Conservation (phyloP, 495 filamentous ascomycete genomes). For the Pyrenula aspistea region DNA sequence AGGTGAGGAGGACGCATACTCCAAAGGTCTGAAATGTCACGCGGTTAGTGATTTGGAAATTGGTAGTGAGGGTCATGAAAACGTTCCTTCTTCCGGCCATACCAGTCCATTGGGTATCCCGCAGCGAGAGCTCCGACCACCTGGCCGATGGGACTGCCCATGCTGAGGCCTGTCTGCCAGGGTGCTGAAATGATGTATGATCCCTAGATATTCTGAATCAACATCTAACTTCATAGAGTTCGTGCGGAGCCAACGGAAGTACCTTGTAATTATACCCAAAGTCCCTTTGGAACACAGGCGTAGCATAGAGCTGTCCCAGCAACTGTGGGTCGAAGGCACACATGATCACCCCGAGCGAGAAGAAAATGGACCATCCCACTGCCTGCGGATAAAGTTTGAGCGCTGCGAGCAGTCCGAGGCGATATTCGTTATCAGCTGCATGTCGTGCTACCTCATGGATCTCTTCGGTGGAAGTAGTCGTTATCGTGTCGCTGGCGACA, state of each 20-base stretch:
- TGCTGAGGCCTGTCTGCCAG: conserved; percentile 24
- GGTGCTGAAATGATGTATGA: conserved; percentile 13
- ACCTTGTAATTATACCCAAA: not conserved
- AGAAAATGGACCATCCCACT: conserved; percentile 5
- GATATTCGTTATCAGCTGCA: not conserved
- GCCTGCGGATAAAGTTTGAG: conserved; percentile 2
- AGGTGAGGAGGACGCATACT: conserved; percentile 19
- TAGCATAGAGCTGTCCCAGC: conserved; percentile 3
- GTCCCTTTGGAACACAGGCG: conserved; percentile 2
- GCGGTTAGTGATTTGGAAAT: not conserved
- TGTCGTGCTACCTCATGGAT: not conserved
- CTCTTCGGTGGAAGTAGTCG: conserved; percentile 2
- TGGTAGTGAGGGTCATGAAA: not conserved
- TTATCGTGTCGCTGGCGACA: not conserved
- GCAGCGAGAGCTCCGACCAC: conserved; percentile 5
- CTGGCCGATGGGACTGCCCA: conserved; percentile 22
- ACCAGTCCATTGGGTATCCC: conserved; percentile 2
- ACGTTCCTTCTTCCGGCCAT: conserved; percentile 1
- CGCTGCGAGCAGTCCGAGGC: not conserved
- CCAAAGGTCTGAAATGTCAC: conserved; percentile 10
- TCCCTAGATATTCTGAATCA: not conserved
- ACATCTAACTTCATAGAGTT: too few relatives aligned
- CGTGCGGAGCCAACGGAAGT: too few relatives aligned
- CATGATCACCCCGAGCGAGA: conserved; percentile 5
- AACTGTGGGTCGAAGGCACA: conserved; percentile 9